Percentiles rank a stretch among this genome's conserved stretches.
phyloP scores from a whole-genome alignment of 2,329 filamentous ascomycete genomes.

The Curvularia lunata region DNA sequence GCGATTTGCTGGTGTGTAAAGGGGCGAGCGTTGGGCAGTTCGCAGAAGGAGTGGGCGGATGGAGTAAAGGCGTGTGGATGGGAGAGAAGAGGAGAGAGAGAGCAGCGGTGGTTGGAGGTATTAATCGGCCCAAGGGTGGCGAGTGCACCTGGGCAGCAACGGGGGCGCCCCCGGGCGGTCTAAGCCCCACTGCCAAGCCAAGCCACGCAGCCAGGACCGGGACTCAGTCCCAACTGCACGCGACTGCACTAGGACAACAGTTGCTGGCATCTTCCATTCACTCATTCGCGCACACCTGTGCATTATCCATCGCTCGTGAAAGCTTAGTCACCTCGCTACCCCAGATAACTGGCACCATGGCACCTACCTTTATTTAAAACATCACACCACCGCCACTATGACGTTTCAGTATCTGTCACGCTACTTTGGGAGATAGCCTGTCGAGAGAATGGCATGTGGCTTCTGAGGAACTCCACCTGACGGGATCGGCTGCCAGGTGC shows the following conservation, averaged over 20 bases:
- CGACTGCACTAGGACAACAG: background rate
- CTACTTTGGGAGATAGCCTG: background rate
- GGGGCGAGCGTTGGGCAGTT: slow-evolving; percentile 13
- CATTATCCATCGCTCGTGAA: background rate
- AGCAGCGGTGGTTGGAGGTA: slow-evolving; percentile 8
- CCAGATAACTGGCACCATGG: background rate
- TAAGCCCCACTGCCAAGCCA: slow-evolving; percentile 19
- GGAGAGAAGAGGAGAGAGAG: slow-evolving; percentile 6
- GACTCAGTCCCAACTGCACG: background rate
- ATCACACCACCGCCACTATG: background rate
- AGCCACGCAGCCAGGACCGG: background rate
- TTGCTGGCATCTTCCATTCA: background rate
- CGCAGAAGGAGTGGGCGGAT: slow-evolving; percentile 7
- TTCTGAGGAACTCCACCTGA: background rate
- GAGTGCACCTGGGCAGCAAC: slow-evolving; percentile 11
- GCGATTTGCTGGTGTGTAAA: slow-evolving; percentile 32
- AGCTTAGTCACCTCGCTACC: background rate
- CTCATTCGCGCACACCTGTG: background rate
- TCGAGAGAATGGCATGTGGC: no score
- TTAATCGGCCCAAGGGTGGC: slow-evolving; percentile 17
- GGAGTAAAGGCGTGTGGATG: slow-evolving; percentile 10
- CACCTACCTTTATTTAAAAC: background rate
- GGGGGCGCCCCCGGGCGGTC: slow-evolving; percentile 11
- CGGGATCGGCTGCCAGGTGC: background rate
- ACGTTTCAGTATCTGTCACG: background rate